These are phyloP conservation scores for Gracilaria gracilis DNA, from an alignment of 23 red algal genomes.

Conservation along the genomic window DNA sequence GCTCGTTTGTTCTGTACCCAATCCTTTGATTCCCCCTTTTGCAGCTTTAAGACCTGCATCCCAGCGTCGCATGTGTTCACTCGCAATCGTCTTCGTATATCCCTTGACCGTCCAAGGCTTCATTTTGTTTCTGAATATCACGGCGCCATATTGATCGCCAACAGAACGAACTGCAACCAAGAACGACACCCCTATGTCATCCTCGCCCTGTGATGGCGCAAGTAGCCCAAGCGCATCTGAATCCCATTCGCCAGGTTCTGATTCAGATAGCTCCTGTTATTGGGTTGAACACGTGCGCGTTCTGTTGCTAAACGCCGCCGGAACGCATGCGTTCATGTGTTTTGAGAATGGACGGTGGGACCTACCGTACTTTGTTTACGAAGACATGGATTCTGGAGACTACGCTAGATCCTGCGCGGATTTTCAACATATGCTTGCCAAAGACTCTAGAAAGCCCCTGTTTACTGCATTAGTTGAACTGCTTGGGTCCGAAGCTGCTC, in stretches of 20 bases:
- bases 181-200: background rate
- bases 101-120: background rate
- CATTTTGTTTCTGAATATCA: background rate
- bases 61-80: too few species aligned
- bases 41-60: background rate
- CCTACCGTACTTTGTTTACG: conserved; percentile 6
- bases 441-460: background rate
- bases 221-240: background rate
- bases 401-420: background rate
- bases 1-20: too few species aligned
- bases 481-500: background rate
- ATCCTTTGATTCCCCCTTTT: background rate
- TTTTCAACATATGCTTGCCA: conserved; percentile 9
- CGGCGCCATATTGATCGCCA: background rate
- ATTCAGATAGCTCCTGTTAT: background rate
- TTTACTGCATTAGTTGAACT: conserved; percentile 20
- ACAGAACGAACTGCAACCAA: background rate
- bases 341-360: conserved; percentile 14
- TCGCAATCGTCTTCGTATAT: background rate
- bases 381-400: conserved; percentile 9
- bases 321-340: conserved; percentile 1
- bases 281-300: background rate
- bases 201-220: background rate
- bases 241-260: background rate
- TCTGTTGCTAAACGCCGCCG: background rate